Conservation (phyloP, 1,139 yeast genomes). For the Pichia sp. region DNA sequence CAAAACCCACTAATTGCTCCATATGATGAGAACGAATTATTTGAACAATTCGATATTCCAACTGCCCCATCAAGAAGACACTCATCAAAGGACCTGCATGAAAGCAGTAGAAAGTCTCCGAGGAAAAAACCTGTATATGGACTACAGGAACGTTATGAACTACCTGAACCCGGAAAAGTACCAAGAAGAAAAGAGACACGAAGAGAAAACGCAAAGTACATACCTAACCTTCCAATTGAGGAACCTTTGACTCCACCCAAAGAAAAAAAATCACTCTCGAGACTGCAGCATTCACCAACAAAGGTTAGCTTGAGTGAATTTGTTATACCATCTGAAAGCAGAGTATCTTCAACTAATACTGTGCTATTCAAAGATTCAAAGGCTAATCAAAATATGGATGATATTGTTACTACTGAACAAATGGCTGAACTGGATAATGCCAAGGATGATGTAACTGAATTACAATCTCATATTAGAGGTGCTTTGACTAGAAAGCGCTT, state of each 20-base stretch:
- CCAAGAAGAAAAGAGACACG: conserved; percentile 12
- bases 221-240: conserved; percentile 15
- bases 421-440: neutral
- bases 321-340: conserved; percentile 4
- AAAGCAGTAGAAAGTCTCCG: neutral
- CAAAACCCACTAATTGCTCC: conserved; percentile 8
- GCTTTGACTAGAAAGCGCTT: conserved; percentile 44
- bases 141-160: neutral
- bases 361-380: conserved; percentile 7
- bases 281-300: conserved; percentile 20
- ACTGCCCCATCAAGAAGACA: neutral
- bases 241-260: conserved; percentile 7
- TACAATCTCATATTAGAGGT: conserved; percentile 55
- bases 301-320: conserved; percentile 14
- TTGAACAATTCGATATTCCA: conserved; percentile 17
- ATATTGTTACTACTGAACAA: conserved; percentile 4
- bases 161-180: conserved; percentile 12
- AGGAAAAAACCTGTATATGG: neutral
- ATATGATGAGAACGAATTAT: conserved; percentile 18
- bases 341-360: conserved; percentile 5
- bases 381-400: neutral
- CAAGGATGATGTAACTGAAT: conserved; percentile 27
- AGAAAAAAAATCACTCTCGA: conserved; percentile 10
- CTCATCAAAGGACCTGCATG: neutral
- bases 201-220: conserved; percentile 13